Percentiles rank a stretch among this genome's conserved stretches.
Conservation (phyloP, 805 yeast genomes). For the Yarrowia keelungensis region DNA sequence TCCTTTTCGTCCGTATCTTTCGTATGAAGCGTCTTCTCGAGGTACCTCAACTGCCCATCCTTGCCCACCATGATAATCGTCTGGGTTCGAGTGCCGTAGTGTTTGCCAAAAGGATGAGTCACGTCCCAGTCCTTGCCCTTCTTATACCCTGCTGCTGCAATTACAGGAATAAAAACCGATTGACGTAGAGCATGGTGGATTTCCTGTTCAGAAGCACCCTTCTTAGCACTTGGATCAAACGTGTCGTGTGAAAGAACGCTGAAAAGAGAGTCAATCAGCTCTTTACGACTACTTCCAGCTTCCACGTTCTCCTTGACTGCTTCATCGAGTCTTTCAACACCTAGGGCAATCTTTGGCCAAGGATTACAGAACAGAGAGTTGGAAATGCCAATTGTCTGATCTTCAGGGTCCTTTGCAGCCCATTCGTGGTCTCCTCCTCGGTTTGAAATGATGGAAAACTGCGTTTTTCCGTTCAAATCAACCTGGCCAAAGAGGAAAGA, state of each 20-base stretch:
- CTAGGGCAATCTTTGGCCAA: constrained; percentile 76
- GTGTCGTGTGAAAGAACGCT: constrained; percentile 60
- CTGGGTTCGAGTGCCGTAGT: constrained; percentile 89
- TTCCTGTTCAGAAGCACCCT: constrained; percentile 24
- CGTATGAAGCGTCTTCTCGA: constrained; percentile 62
- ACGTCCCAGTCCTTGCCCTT: constrained; percentile 37
- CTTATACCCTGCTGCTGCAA: constrained; percentile 40
- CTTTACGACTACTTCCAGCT: constrained; percentile 43
- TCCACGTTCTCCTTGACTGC: constrained; percentile 44
- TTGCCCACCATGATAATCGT: constrained; percentile 70
- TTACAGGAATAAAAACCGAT: constrained; percentile 77
- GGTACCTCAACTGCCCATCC: constrained; percentile 60
- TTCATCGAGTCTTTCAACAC: constrained; percentile 54
- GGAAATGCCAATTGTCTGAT: constrained; percentile 64
- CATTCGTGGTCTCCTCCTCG: constrained; percentile 30
- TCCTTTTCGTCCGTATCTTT: constrained; percentile 27
- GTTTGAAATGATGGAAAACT: constrained; percentile 61
- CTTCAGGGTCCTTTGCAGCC: constrained; percentile 28
- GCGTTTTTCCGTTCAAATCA: constrained; percentile 46
- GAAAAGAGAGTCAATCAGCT: constrained; percentile 61
- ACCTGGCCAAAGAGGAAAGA: constrained; percentile 64
- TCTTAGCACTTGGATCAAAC: constrained; percentile 43
- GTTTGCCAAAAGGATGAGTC: constrained; percentile 55
- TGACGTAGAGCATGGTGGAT: constrained; percentile 53
- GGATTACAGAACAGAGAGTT: constrained; percentile 70